Evolutionary conservation across 768 basidiomycete species (phyloP).

Genomic region (Suillus alpinus): DNA sequence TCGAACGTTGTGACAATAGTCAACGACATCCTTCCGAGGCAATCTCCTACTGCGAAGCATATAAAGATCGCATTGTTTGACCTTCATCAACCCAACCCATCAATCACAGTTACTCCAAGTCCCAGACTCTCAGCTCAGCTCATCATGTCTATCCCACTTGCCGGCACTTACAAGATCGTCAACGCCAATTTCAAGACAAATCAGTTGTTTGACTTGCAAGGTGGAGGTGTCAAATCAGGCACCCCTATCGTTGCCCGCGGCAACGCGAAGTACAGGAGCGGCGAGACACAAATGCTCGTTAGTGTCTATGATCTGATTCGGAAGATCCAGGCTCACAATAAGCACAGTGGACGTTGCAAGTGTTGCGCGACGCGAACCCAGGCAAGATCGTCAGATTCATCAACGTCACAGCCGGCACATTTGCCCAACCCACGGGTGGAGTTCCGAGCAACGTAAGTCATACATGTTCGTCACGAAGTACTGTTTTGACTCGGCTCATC

Average conservation of each 20-base stretch:
- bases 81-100: neutral
- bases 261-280: neutral
- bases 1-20: too few species aligned
- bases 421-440: too few species aligned
- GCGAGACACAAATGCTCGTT: neutral
- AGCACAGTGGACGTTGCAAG: neutral
- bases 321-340: neutral
- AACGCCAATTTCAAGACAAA: neutral
- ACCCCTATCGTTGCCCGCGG: neutral
- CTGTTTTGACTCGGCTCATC: too few species aligned
- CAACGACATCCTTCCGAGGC: neutral
- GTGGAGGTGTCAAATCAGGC: constrained; percentile 20
- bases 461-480: too few species aligned
- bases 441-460: too few species aligned
- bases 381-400: too few species aligned
- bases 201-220: constrained; percentile 14
- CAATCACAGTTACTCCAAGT: constrained; percentile 6
- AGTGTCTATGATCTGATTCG: neutral
- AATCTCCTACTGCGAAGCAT: neutral
- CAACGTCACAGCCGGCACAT: too few species aligned
- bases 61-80: neutral
- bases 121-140: neutral
- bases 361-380: too few species aligned
- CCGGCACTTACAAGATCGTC: neutral
- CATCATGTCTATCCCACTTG: neutral